These are phyloP conservation scores for Pelargonium nanum DNA, from an alignment of 345 rosid genomes.

Conservation along the genomic window DNA sequence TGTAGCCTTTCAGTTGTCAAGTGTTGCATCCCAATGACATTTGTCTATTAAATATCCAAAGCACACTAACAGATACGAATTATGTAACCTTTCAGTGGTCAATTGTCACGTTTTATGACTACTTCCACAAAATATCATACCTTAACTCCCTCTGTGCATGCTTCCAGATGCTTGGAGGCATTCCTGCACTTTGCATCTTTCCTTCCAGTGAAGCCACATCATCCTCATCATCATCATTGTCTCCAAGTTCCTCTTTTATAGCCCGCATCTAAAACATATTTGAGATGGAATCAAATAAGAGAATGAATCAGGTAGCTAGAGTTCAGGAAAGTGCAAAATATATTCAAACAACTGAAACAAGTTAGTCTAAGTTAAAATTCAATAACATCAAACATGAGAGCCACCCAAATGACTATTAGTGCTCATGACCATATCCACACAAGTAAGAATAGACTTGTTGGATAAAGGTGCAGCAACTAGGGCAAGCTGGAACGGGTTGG, in stretches of 20 bases:
- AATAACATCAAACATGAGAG: background rate
- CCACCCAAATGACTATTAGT: background rate
- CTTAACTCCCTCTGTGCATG: constrained; percentile 95
- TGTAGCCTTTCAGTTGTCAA: no score
- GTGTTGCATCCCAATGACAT: background rate
- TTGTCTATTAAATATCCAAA: no score
- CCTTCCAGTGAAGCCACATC: constrained; percentile 89
- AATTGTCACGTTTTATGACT: background rate
- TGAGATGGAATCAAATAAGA: constrained; percentile 7
- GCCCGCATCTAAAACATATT: constrained; percentile 74
- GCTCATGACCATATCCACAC: no score
- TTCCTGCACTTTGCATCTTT: constrained; percentile 93
- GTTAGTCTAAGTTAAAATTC: background rate
- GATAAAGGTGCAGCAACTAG: background rate
- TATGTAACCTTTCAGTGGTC: no score
- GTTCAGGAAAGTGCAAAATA: background rate
- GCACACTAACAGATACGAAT: no score
- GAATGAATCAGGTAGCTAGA: constrained; percentile 5
- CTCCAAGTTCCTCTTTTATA: constrained; percentile 98
- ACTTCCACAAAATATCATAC: constrained; percentile 24
- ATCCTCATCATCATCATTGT: constrained; percentile 97
- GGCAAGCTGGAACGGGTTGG: background rate
- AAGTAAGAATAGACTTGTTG: background rate
- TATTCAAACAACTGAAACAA: no score
- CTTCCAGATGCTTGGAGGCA: constrained; percentile 95